A percentile compares a stretch with the other conserved stretches of the same genome.
Conservation (phyloP, 2,329 filamentous ascomycete genomes). For the Neonectria magnoliae region DNA sequence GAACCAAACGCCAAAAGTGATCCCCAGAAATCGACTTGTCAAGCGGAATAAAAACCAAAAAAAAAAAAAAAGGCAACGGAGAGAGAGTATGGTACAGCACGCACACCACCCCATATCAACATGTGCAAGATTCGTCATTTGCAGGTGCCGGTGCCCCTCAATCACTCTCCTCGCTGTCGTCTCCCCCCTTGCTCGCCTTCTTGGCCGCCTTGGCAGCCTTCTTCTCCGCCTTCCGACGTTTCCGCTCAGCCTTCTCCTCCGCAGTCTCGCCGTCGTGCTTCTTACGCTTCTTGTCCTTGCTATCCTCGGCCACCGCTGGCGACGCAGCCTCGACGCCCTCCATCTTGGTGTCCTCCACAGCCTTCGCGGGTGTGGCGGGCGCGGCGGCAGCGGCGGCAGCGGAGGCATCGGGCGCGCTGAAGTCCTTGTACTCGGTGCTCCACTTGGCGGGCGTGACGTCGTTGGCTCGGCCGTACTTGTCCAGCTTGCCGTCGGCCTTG, state of each 20-base stretch:
- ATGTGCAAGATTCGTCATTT: slow-evolving; percentile 36
- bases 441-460: slow-evolving; percentile 94
- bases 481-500: slow-evolving; percentile 96
- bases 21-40: slow-evolving; percentile 32
- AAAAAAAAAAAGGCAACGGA: slow-evolving; percentile 31
- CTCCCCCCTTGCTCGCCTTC: slow-evolving; percentile 62
- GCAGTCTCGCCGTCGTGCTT: slow-evolving; percentile 83
- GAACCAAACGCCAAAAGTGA: slow-evolving; percentile 43
- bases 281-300: slow-evolving; percentile 76
- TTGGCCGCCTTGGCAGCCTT: slow-evolving; percentile 67
- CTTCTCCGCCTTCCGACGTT: slow-evolving; percentile 69
- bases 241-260: slow-evolving; percentile 72
- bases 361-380: slow-evolving; percentile 52
- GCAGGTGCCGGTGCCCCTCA: slow-evolving; percentile 44
- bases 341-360: slow-evolving; percentile 51
- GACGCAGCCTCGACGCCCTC: slow-evolving; percentile 49
- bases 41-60: slow-evolving; percentile 32
- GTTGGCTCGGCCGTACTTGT: slow-evolving; percentile 95
- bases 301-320: slow-evolving; percentile 59
- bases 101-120: slow-evolving; percentile 40
- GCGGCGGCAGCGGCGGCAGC: slow-evolving; percentile 57
- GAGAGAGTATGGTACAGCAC: slow-evolving; percentile 44
- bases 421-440: slow-evolving; percentile 94
- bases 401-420: slow-evolving; percentile 65
- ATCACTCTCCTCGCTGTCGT: slow-evolving; percentile 64